These are phyloP conservation scores for Verticillium albo-atrum DNA, from an alignment of 2,329 filamentous ascomycete genomes.

Conservation along the genomic window DNA sequence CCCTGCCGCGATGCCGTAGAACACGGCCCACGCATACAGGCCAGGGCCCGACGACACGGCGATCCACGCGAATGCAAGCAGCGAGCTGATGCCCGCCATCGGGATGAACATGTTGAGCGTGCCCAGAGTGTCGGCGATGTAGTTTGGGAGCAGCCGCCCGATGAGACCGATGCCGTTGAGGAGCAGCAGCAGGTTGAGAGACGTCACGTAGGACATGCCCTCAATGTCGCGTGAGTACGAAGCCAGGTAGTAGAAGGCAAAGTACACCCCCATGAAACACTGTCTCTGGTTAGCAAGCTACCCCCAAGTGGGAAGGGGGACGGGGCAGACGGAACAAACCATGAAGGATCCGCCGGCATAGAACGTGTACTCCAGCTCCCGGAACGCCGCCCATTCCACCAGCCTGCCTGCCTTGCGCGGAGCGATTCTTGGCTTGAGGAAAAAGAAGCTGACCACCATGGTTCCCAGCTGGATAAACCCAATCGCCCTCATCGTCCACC, in stretches of 20 bases:
- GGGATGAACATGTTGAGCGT: conserved; percentile 58
- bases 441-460: conserved; percentile 29
- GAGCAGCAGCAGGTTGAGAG: conserved; percentile 58
- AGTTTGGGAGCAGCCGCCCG: conserved; percentile 54
- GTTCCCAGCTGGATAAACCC: conserved; percentile 53
- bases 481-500: conserved; percentile 53
- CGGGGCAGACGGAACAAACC: conserved; percentile 1
- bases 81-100: conserved; percentile 30
- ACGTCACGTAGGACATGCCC: conserved; percentile 38
- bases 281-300: conserved; percentile 5
- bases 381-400: conserved; percentile 41
- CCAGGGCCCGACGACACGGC: conserved; percentile 42
- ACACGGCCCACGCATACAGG: conserved; percentile 57
- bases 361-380: conserved; percentile 37
- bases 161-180: conserved; percentile 59
- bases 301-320: conserved; percentile 6
- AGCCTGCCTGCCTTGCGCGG: conserved; percentile 34
- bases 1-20: conserved; percentile 61
- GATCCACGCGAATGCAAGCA: conserved; percentile 53
- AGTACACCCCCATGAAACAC: conserved; percentile 50
- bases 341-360: conserved; percentile 30
- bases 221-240: conserved; percentile 41
- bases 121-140: conserved; percentile 53
- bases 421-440: conserved; percentile 35
- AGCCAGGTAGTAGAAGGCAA: conserved; percentile 55